Evolutionary conservation across 2,329 filamentous ascomycete species (phyloP), one percentile per base, ranked within the genome.

Genomic region (Cladosporium sp.): DNA sequence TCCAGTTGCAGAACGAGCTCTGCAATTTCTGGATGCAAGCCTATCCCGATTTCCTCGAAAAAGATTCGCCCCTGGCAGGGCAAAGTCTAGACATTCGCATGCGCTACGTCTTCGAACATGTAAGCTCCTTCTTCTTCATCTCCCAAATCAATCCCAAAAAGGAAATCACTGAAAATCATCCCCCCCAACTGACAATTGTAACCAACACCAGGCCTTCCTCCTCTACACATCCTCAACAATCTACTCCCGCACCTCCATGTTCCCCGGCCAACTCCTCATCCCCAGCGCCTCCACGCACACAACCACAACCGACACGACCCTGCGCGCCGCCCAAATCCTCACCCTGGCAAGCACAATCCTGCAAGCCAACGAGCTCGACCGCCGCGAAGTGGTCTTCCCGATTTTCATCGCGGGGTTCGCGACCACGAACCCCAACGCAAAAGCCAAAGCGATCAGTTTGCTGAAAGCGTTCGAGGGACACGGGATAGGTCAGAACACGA

Each of bases 221-320:
- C 72, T 83, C 12, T 81, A 79, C 66, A 77, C 80, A 61, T 73
- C 66, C 17, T 57, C 74, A 42, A 71, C 79, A 17, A 73, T 84
- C 51, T 83, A 81, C 64, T 75, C 77, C n/a, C 77, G 78, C 56
- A 81, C 78, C 4, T 79, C 76, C 62, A 78, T 83, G 75, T 82
- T 77, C 72, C 74, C 76, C 3, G 6, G 69, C 71, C 4, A 83
- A 66, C 67, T 74, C 2, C 62, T 73, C 9, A 72, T 77, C 20
- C 73, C 70, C 1, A 70, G 68, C 8, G 70, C 72, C 15, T 66
- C 71, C 25, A 60, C 63, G 17, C 28, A 51, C 34, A 58, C 64
- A 15, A 66, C 73, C 19, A 66, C 73, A 34, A 61, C 68, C 22
- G 76, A 81, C 60, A 75, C 81, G 40, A 71, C 74, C 13, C 69